Conservation (phyloP, 2,329 filamentous ascomycete species). For the Lasiodiplodia sp. region DNA sequence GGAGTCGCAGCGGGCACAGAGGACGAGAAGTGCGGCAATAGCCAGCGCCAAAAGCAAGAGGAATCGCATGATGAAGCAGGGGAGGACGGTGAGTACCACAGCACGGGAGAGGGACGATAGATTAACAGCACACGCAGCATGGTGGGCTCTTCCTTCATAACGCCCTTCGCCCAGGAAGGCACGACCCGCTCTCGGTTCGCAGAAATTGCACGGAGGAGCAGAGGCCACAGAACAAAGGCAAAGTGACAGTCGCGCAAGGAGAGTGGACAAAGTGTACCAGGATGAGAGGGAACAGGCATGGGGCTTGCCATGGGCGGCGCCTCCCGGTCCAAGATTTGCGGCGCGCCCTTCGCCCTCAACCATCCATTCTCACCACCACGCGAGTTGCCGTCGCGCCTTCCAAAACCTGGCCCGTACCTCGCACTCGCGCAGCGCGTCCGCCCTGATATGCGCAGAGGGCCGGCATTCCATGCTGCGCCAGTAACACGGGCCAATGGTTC, state of each 20-base stretch:
- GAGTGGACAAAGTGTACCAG: slow-evolving; percentile 8
- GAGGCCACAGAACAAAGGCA: slow-evolving; percentile 2
- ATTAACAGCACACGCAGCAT: slow-evolving; percentile 11
- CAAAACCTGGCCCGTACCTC: too few relatives aligned
- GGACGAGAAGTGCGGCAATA: slow-evolving; percentile 14
- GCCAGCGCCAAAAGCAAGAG: slow-evolving; percentile 23
- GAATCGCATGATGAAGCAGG: slow-evolving; percentile 28
- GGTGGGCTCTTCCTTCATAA: slow-evolving; percentile 13
- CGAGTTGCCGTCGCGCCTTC: not conserved
- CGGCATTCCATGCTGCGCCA: slow-evolving; percentile 9
- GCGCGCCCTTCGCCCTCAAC: not conserved
- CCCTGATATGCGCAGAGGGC: not conserved
- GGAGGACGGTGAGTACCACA: slow-evolving; percentile 14
- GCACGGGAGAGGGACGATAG: slow-evolving; percentile 8
- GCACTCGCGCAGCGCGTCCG: not conserved
- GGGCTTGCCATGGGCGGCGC: not conserved
- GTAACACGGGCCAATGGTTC: slow-evolving; percentile 7
- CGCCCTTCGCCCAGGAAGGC: not conserved
- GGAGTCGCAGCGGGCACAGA: slow-evolving; percentile 26
- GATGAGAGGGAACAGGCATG: slow-evolving; percentile 5
- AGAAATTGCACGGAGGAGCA: slow-evolving; percentile 6
- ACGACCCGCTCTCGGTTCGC: not conserved
- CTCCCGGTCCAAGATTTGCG: not conserved
- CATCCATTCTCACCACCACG: not conserved
- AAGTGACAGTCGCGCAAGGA: slow-evolving; percentile 17